These are phyloP conservation scores for Fusarium musae DNA, from an alignment of 2,329 filamentous ascomycete species.

Conservation along the genomic window DNA sequence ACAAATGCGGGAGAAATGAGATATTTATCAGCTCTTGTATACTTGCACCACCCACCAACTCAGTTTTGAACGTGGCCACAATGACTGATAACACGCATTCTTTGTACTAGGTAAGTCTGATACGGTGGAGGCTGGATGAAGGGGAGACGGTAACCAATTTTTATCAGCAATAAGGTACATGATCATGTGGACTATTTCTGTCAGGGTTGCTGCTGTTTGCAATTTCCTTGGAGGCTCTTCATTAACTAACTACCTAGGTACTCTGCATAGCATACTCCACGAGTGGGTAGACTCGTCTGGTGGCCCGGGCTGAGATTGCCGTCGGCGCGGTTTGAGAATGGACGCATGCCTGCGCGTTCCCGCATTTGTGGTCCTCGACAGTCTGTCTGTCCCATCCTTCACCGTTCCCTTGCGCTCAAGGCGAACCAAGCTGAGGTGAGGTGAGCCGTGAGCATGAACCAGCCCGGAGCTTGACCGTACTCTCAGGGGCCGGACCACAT, in stretches of 20 bases:
- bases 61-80: not conserved
- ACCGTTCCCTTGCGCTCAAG: conserved; percentile 37
- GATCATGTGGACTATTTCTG: conserved; percentile 31
- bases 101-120: conserved; percentile 35
- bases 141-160: conserved; percentile 34
- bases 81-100: conserved; percentile 1
- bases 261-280: conserved; percentile 20
- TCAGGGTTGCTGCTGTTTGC: conserved; percentile 14
- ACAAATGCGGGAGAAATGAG: conserved; percentile 11
- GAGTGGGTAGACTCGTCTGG: conserved; percentile 20
- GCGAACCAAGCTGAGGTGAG: conserved; percentile 24
- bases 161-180: conserved; percentile 24
- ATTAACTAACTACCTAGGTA: conserved; percentile 19
- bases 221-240: conserved; percentile 38
- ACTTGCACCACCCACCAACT: not conserved
- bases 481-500: conserved; percentile 22
- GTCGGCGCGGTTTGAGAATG: conserved; percentile 43
- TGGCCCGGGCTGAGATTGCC: conserved; percentile 45
- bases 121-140: conserved; percentile 36
- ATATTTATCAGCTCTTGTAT: not conserved
- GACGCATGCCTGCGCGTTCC: conserved; percentile 35
- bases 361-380: conserved; percentile 36
- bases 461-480: conserved; percentile 13
- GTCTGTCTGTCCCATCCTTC: conserved; percentile 41
- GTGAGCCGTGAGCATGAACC: conserved; percentile 10